These are phyloP conservation scores for Russula vinacea DNA, from an alignment of 768 basidiomycete species.

Conservation along the genomic window DNA sequence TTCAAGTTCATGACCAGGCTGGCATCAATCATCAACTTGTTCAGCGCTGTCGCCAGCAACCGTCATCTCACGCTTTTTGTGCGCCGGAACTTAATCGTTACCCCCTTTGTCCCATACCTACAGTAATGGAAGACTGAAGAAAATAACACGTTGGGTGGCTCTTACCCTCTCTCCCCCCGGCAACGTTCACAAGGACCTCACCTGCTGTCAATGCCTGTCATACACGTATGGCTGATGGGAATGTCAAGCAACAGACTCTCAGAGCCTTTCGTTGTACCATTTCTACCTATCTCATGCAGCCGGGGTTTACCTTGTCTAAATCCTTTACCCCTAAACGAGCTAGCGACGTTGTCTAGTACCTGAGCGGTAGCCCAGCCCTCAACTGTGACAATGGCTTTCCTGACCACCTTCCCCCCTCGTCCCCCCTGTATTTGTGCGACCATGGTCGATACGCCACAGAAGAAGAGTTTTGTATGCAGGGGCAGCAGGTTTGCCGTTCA, in stretches of 20 bases:
- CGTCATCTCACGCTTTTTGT: constrained; percentile 1
- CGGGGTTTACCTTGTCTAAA: neutral
- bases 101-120: neutral
- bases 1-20: neutral
- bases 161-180: neutral
- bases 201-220: neutral
- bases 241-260: neutral
- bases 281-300: too few species aligned
- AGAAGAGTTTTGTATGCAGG: neutral
- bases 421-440: neutral
- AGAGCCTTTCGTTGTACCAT: neutral
- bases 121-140: neutral
- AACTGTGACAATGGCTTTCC: too few species aligned
- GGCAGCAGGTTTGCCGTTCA: neutral
- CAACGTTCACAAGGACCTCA: too few species aligned
- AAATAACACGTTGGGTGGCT: neutral
- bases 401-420: neutral
- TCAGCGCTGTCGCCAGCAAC: constrained; percentile 10
- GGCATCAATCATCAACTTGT: neutral
- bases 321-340: neutral
- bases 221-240: neutral
- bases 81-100: constrained; percentile 14
- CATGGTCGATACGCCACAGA: neutral
- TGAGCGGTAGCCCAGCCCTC: neutral
- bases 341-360: neutral